Evolutionary conservation across 2,329 filamentous ascomycete species (phyloP).

Genomic region (Colletotrichum acutatum): DNA sequence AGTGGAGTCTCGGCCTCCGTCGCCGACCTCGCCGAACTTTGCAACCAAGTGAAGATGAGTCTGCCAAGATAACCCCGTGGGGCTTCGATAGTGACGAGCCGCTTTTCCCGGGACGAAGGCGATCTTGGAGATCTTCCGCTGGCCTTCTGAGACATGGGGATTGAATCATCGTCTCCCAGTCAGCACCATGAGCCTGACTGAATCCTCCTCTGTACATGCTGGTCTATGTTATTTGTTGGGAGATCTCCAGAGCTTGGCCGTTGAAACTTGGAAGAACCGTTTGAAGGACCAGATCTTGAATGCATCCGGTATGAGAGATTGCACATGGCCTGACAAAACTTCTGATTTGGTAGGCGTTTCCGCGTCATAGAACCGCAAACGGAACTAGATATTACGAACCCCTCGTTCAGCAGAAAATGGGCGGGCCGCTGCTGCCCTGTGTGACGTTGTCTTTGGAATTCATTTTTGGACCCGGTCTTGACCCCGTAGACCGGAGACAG

Average conservation of each 20-base stretch:
- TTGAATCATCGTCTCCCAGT: not conserved
- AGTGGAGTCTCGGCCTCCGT: not conserved
- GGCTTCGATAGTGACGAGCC: constrained; percentile 7
- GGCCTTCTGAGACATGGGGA: not conserved
- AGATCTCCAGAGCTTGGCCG: not conserved
- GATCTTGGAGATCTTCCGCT: not conserved
- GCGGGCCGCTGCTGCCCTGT: not conserved
- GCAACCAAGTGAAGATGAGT: not conserved
- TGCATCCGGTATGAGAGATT: not conserved
- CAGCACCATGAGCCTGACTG: not conserved
- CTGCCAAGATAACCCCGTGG: not conserved
- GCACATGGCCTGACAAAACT: not conserved
- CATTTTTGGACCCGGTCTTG: not conserved
- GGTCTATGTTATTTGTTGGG: too few species aligned
- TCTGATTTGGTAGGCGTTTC: not conserved
- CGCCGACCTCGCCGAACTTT: constrained; percentile 1
- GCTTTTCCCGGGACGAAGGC: not conserved
- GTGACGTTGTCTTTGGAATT: not conserved
- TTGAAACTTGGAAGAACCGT: constrained; percentile 12
- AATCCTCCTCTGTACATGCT: not conserved
- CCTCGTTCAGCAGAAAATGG: not conserved
- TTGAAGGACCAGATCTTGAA: not conserved
- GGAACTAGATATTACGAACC: not conserved
- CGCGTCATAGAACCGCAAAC: constrained; percentile 25
- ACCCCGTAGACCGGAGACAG: not conserved